phyloP scores from a whole-genome alignment of 345 rosid genomes.

The Syzygium aqueum region DNA sequence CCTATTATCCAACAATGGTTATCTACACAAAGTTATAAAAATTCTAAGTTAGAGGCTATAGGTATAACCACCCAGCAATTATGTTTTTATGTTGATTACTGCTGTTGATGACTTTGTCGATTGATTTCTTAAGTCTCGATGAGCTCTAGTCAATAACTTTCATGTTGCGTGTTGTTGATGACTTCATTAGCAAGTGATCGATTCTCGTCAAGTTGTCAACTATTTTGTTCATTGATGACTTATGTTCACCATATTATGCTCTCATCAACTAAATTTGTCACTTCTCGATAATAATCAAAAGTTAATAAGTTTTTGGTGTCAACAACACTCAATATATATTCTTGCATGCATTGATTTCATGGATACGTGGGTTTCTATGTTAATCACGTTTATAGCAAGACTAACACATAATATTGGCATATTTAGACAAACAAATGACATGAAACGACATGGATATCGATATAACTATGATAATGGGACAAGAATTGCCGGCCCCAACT shows the following conservation, averaged over 20 bases:
- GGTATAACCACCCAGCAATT: background rate
- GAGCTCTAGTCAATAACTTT: background rate
- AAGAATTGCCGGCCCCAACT: background rate
- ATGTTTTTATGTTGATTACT: background rate
- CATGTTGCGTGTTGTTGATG: background rate
- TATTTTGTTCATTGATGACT: background rate
- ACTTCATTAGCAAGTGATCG: background rate
- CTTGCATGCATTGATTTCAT: background rate
- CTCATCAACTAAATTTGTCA: background rate
- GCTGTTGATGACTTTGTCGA: background rate
- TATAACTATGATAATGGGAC: background rate
- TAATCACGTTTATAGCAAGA: background rate
- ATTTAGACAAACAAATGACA: background rate
- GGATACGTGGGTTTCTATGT: background rate
- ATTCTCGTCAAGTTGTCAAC: background rate
- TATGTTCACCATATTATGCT: background rate
- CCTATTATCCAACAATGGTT: background rate
- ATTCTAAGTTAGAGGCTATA: background rate
- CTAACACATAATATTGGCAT: background rate
- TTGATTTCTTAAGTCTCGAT: background rate
- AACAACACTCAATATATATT: background rate
- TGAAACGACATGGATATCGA: background rate
- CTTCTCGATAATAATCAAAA: background rate
- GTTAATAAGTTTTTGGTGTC: background rate
- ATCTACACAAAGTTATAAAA: background rate